Conservation (phyloP, 2,329 filamentous ascomycete species). For the Penicillium sclerotigenum region DNA sequence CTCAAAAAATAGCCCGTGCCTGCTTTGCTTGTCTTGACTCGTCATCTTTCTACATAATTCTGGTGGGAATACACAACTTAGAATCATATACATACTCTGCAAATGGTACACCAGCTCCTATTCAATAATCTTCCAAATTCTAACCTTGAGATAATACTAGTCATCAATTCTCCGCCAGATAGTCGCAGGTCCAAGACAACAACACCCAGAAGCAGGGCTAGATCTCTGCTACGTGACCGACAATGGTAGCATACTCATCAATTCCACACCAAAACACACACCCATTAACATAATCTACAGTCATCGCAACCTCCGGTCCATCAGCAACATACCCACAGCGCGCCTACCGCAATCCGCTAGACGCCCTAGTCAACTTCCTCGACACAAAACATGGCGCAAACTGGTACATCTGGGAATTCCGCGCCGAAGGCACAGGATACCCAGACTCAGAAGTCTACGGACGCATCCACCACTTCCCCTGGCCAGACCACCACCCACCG, state of each 20-base stretch:
- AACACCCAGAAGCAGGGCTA: conserved; percentile 81
- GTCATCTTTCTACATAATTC: background rate
- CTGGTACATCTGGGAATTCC: conserved; percentile 98
- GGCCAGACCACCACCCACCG: conserved; percentile 95
- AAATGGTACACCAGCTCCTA: conserved; percentile 1
- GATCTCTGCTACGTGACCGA: conserved; percentile 96
- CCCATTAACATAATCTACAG: conserved; percentile 28
- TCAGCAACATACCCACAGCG: conserved; percentile 84
- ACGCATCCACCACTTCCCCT: conserved; percentile 86
- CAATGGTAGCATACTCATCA: conserved; percentile 48
- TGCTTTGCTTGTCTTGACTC: background rate
- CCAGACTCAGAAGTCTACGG: conserved; percentile 84
- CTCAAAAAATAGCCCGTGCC: background rate
- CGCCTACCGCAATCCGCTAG: conserved; percentile 89
- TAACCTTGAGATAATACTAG: conserved; percentile 35
- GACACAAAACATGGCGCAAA: conserved; percentile 76
- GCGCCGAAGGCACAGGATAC: conserved; percentile 93
- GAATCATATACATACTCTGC: background rate
- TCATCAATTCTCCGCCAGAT: conserved; percentile 82
- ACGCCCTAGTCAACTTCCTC: conserved; percentile 81
- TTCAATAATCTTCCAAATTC: background rate
- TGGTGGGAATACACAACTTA: background rate
- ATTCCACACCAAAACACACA: background rate
- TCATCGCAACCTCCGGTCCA: conserved; percentile 77
- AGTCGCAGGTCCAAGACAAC: conserved; percentile 78